Conservation (phyloP, 192 early-diverging fungal genomes). For the Podila epigama region DNA sequence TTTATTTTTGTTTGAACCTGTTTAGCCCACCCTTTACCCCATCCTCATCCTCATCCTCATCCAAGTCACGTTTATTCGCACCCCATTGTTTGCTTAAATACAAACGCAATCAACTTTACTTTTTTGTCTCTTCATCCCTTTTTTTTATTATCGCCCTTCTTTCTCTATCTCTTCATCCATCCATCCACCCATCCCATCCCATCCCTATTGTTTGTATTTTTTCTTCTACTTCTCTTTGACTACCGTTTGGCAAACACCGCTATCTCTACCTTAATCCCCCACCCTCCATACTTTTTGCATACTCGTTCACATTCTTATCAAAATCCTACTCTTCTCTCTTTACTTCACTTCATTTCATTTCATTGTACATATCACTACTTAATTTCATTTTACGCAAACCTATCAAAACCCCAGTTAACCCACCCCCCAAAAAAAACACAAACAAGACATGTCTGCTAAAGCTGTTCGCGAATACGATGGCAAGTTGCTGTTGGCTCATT, state of each 20-base stretch:
- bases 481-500: constrained; percentile 93
- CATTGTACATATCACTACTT: not conserved
- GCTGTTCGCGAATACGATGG: constrained; percentile 98
- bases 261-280: not conserved
- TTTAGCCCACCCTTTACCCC: too few species aligned
- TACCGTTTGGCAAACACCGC: not conserved
- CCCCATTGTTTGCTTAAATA: constrained; percentile 14
- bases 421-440: not conserved
- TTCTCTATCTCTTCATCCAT: not conserved
- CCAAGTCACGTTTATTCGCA: too few species aligned
- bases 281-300: constrained; percentile 3
- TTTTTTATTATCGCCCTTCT: not conserved
- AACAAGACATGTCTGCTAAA: constrained; percentile 79
- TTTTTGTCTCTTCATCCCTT: not conserved
- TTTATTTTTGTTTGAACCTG: not conserved
- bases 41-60: too few species aligned
- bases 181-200: not conserved
- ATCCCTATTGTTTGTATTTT: not conserved
- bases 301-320: not conserved
- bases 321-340: not conserved
- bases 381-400: not conserved
- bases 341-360: not conserved
- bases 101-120: not conserved
- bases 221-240: not conserved
- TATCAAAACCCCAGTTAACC: not conserved